phyloP scores from a whole-genome alignment of 371 early-diverging fungal species.

The Circinella minor region DNA sequence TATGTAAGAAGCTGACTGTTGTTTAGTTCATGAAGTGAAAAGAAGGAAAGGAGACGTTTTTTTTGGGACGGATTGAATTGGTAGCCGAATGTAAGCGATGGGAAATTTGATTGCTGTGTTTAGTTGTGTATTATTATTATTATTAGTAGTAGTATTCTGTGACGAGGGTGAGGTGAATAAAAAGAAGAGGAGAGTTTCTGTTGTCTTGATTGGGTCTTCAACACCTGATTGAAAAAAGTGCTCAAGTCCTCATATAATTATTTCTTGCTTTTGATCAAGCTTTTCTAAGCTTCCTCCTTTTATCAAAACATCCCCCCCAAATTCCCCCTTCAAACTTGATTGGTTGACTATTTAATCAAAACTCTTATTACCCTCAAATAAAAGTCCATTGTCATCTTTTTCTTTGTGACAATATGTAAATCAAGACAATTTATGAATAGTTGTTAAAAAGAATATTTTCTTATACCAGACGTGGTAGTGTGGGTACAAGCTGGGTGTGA shows the following conservation, averaged over 20 bases:
- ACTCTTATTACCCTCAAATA: too few species aligned
- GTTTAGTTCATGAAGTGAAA: neutral
- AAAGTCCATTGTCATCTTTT: too few species aligned
- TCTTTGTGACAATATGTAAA: too few species aligned
- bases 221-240: slow-evolving; percentile 5
- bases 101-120: slow-evolving; percentile 1
- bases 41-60: neutral
- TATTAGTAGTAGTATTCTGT: neutral
- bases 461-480: neutral
- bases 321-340: neutral
- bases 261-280: too few species aligned
- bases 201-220: slow-evolving; percentile 10
- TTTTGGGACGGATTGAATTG: too few species aligned
- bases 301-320: neutral
- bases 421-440: too few species aligned
- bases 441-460: neutral
- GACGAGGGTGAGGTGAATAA: too few species aligned
- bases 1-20: neutral
- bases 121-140: neutral
- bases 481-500: too few species aligned
- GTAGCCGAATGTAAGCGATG: neutral
- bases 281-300: neutral
- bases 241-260: neutral
- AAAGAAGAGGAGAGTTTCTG: neutral
- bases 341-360: neutral